Evolutionary conservation across 169 alveolate genomes (phyloP).

Genomic region (Plasmodium gaboni): DNA sequence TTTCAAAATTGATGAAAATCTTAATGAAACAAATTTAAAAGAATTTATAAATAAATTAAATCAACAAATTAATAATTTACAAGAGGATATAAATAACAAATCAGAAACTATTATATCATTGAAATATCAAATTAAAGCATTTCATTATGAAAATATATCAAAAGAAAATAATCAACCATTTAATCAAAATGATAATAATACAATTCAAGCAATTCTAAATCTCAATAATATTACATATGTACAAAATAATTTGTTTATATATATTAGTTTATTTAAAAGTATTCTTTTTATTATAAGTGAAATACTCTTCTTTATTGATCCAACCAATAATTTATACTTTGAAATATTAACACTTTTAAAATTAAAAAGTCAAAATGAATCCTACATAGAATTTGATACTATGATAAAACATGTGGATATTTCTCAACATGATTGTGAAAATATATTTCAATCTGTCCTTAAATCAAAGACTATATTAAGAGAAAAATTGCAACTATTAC

Average conservation of each 20-base stretch:
- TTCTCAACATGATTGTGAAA: constrained; percentile 57
- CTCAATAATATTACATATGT: constrained; percentile 59
- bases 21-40: constrained; percentile 56
- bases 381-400: constrained; percentile 42
- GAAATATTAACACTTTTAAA: constrained; percentile 67
- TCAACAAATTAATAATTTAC: constrained; percentile 45
- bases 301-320: constrained; percentile 54
- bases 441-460: constrained; percentile 57
- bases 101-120: constrained; percentile 29
- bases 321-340: constrained; percentile 50
- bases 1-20: constrained; percentile 17
- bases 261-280: constrained; percentile 71
- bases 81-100: constrained; percentile 17
- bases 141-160: constrained; percentile 27
- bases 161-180: constrained; percentile 7
- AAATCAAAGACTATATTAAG: constrained; percentile 56
- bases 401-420: constrained; percentile 19
- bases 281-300: constrained; percentile 70
- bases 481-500: constrained; percentile 69
- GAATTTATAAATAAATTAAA: constrained; percentile 36
- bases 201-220: constrained; percentile 36
- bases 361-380: constrained; percentile 15
- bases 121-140: constrained; percentile 67
- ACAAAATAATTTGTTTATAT: constrained; percentile 54
- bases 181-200: constrained; percentile 5